A percentile compares a stretch with the other conserved stretches of the same genome.
Conservation (phyloP, 371 early-diverging fungal species). For the Coemansia sp. region DNA sequence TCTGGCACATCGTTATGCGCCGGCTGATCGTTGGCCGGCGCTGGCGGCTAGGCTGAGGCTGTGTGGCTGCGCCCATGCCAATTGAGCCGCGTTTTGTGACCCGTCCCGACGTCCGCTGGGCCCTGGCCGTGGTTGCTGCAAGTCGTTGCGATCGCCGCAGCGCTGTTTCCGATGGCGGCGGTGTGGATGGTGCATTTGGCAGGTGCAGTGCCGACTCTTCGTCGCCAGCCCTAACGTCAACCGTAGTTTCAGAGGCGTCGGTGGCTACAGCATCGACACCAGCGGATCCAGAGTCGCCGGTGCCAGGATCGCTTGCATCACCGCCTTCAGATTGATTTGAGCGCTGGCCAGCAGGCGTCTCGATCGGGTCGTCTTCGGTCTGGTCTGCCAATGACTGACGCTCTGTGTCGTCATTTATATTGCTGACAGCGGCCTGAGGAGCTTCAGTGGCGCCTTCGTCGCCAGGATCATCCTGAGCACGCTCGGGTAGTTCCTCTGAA, state of each 20-base stretch:
- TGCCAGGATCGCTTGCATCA: neutral
- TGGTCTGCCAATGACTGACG: neutral
- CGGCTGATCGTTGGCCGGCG: constrained; percentile 23
- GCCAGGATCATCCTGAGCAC: neutral
- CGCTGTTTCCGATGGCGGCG: neutral
- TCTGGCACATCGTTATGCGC: constrained; percentile 33
- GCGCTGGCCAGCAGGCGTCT: neutral
- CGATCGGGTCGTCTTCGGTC: too few relatives aligned
- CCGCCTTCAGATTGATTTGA: neutral
- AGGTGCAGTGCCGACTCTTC: too few relatives aligned
- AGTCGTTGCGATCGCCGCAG: neutral
- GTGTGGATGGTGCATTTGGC: neutral
- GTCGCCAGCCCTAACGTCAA: too few relatives aligned
- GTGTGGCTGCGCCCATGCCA: neutral
- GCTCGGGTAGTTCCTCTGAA: neutral
- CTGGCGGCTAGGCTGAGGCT: constrained; percentile 23
- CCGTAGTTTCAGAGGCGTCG: too few relatives aligned
- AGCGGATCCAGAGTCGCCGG: neutral
- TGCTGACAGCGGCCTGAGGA: too few relatives aligned
- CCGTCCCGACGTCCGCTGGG: constrained; percentile 1
- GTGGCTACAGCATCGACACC: too few relatives aligned
- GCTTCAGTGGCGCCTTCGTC: neutral
- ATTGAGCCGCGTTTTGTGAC: neutral
- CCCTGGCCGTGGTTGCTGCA: neutral
- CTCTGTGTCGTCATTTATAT: neutral